Base-by-base conservation (phyloP, 2,329 filamentous ascomycete genomes). In the Talaromyces islandicus region DNA sequence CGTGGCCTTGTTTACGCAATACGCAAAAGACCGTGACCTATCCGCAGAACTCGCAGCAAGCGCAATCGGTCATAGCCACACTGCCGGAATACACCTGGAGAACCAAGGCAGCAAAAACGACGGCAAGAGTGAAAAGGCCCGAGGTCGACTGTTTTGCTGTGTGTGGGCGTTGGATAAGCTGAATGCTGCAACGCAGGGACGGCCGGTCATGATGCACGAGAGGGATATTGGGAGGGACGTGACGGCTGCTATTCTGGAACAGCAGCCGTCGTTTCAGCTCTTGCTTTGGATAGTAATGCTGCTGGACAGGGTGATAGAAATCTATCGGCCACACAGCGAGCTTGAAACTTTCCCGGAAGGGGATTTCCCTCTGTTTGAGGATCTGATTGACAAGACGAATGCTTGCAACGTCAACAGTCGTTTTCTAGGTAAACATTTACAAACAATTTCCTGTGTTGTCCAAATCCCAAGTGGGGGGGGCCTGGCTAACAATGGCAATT, bases 151-250 rank as follows among this genome's bases (percentile, higher is more conserved):
- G 2, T 85, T 85, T 51, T 86, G 83, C 65, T 83, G 80, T 7
- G 74, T 85, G 0, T 87, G 84, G 84, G 84, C 84, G 0, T 68
- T 88, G 1, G 85, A 88, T 66, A 77, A 83, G 14, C 77, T 88
- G 50, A 83, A 83, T 54, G 79, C 83, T 0, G 81, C 84, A 0
- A 78, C 85, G n/a, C 83, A 86, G 60, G 85, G 84, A 6, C 77
- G 85, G 0, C 83, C 85, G 0, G 80, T 83, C 52, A 69, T 86
- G 25, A 81, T 88, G 60, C 84, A 88, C 63, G 83, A 86, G 64
- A 73, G 82, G 54, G 85, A 88, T 63, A 77, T 85, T 29, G 81
- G 83, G 7, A 80, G 80, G 57, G 77, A 83, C 60, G 63, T 85
- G 0, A 78, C 82, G 0, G 75, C 77, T 0, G 82, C 80, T 57